These are phyloP conservation scores for Lachancea nothofagi DNA, from an alignment of 805 yeast species.

Conservation along the genomic window DNA sequence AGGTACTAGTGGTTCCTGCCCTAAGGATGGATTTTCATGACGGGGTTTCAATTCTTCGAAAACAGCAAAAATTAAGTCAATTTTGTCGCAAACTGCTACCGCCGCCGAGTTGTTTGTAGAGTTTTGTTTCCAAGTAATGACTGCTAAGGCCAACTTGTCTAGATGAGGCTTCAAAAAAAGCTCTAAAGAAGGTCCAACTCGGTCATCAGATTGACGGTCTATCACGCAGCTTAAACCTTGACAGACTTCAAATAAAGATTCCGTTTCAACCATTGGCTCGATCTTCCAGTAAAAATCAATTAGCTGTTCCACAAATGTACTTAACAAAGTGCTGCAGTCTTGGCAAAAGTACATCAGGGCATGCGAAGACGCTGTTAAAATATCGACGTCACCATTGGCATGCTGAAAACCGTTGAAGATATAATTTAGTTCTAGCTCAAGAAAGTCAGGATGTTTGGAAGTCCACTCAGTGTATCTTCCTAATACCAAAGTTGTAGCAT, in stretches of 20 bases:
- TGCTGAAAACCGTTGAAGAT: constrained; percentile 66
- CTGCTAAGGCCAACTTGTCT: constrained; percentile 21
- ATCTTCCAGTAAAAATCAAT: constrained; percentile 63
- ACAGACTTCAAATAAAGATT: constrained; percentile 70
- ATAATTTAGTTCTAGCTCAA: constrained; percentile 79
- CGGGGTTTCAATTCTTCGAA: constrained; percentile 31
- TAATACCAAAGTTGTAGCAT: constrained; percentile 85
- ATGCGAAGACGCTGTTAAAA: constrained; percentile 81
- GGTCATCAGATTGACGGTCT: constrained; percentile 49
- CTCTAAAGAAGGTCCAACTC: constrained; percentile 57
- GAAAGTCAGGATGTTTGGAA: constrained; percentile 69
- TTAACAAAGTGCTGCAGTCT: constrained; percentile 70
- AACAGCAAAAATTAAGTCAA: constrained; percentile 44
- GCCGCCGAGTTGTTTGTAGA: constrained; percentile 35
- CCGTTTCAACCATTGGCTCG: constrained; percentile 50
- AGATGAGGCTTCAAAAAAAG: constrained; percentile 55
- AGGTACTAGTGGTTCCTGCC: constrained; percentile 28
- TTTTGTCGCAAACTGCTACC: constrained; percentile 58
- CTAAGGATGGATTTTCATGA: constrained; percentile 27
- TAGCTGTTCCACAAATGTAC: constrained; percentile 66
- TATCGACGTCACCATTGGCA: constrained; percentile 33
- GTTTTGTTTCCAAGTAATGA: constrained; percentile 21
- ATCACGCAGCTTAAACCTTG: constrained; percentile 88
- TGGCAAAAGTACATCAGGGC: constrained; percentile 92
- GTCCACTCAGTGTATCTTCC: constrained; percentile 99